Evolutionary conservation across 2,329 filamentous ascomycete species (phyloP).

Genomic region (Ophiobolus disseminans): DNA sequence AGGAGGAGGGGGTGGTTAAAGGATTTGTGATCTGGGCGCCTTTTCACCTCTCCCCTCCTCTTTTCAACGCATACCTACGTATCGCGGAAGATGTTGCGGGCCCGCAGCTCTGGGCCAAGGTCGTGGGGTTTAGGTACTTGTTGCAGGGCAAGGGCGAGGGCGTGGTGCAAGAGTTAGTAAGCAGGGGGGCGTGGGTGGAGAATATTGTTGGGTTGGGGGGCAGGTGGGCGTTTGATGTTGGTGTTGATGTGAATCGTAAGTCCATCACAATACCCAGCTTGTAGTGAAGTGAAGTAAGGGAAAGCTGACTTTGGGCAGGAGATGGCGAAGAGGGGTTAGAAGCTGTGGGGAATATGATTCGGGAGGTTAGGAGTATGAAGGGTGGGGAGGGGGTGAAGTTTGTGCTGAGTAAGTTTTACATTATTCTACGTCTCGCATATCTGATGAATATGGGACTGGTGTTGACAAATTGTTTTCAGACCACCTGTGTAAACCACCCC

Average conservation of each 20-base stretch:
- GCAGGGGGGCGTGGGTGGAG: conserved; percentile 41
- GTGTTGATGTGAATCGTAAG: conserved; percentile 80
- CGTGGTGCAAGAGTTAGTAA: conserved; percentile 45
- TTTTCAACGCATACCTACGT: conserved; percentile 70
- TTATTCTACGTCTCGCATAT: not conserved
- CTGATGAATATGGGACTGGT: not conserved
- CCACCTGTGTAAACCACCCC: conserved; percentile 87
- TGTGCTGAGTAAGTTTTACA: conserved; percentile 65
- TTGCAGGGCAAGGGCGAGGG: conserved; percentile 64
- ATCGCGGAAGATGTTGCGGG: conserved; percentile 68
- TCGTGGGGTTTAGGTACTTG: conserved; percentile 83
- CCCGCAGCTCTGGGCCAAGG: conserved; percentile 65
- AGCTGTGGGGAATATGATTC: conserved; percentile 45
- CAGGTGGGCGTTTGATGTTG: conserved; percentile 77
- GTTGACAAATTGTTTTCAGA: conserved; percentile 57
- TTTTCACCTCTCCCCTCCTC: conserved; percentile 67
- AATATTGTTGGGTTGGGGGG: conserved; percentile 67
- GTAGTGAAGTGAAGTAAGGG: too few relatives aligned
- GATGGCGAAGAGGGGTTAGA: conserved; percentile 70
- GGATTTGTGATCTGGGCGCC: conserved; percentile 89
- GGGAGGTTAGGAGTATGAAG: conserved; percentile 54
- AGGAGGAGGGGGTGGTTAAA: conserved; percentile 60
- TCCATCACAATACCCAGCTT: too few relatives aligned
- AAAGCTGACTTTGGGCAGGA: too few relatives aligned
- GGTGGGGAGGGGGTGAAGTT: conserved; percentile 65